A percentile compares a stretch with the other conserved stretches of the same genome.
These are phyloP conservation scores for Skeletonema menzelii DNA, from an alignment of 108 stramenopile genomes.

Conservation along the genomic window DNA sequence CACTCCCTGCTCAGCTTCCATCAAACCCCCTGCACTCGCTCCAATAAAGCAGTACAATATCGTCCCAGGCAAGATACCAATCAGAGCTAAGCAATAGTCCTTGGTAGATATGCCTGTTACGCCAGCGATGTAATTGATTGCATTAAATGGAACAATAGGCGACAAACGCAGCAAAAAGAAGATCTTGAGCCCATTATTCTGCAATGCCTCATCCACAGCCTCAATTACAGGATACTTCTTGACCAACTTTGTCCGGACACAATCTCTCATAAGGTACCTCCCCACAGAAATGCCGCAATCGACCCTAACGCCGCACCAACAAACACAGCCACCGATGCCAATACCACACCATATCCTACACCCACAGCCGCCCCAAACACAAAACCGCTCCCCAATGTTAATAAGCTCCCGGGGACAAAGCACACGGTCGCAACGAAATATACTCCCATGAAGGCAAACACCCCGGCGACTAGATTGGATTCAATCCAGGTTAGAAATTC, in stretches of 20 bases:
- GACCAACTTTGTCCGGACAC: slow-evolving; percentile 45
- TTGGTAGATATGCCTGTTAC: slow-evolving; percentile 49
- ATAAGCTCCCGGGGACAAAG: slow-evolving; percentile 70
- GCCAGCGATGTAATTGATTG: slow-evolving; percentile 69
- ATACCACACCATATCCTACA: slow-evolving; percentile 52
- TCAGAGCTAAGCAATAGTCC: slow-evolving; percentile 54
- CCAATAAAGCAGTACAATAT: slow-evolving; percentile 79
- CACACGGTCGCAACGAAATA: slow-evolving; percentile 68
- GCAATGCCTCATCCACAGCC: slow-evolving; percentile 62
- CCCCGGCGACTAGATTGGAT: slow-evolving; percentile 55
- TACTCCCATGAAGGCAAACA: slow-evolving; percentile 64
- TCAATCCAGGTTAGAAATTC: slow-evolving; percentile 59
- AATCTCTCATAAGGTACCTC: slow-evolving; percentile 67
- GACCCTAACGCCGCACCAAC: slow-evolving; percentile 48
- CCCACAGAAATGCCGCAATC: slow-evolving; percentile 57
- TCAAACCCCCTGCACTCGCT: slow-evolving; percentile 61
- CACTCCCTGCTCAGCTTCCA: slow-evolving; percentile 40
- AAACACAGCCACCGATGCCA: slow-evolving; percentile 63
- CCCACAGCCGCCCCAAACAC: slow-evolving; percentile 68
- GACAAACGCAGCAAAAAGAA: slow-evolving; percentile 64
- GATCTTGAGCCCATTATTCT: slow-evolving; percentile 70
- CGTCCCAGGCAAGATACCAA: slow-evolving; percentile 76
- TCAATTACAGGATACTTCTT: slow-evolving; percentile 55
- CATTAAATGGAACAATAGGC: slow-evolving; percentile 74
- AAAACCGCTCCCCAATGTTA: slow-evolving; percentile 78